A percentile compares a stretch with the other conserved stretches of the same genome.
phyloP scores from a whole-genome alignment of 805 yeast genomes.

The Candida taoyuanica region DNA sequence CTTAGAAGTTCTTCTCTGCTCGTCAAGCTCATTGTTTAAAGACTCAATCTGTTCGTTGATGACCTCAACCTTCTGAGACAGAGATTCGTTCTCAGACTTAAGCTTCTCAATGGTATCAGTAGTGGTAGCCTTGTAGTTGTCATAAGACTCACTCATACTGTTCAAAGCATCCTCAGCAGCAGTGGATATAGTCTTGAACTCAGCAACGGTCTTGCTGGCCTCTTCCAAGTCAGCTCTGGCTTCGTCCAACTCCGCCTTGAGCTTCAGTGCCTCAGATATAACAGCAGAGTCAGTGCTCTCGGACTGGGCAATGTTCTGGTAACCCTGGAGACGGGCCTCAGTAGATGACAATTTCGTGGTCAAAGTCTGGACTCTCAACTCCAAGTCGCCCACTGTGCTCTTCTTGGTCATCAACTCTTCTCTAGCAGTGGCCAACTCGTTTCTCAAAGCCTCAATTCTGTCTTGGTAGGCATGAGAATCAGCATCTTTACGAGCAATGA shows the following conservation, averaged over 20 bases:
- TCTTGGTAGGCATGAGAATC: slow-evolving; percentile 54
- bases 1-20: slow-evolving; percentile 26
- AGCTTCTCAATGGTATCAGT: slow-evolving; percentile 16
- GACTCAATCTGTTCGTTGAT: slow-evolving; percentile 29
- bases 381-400: slow-evolving; percentile 35
- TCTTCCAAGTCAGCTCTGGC: slow-evolving; percentile 51
- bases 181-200: slow-evolving; percentile 56
- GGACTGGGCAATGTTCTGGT: slow-evolving; percentile 25
- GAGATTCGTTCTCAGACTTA: slow-evolving; percentile 19
- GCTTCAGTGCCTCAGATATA: slow-evolving; percentile 28
- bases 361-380: slow-evolving; percentile 33
- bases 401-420: slow-evolving; percentile 41
- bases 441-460: slow-evolving; percentile 51
- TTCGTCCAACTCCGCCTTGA: slow-evolving; percentile 38
- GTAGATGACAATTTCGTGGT: slow-evolving; percentile 28
- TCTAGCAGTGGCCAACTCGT: slow-evolving; percentile 38
- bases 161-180: slow-evolving; percentile 64
- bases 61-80: slow-evolving; percentile 21
- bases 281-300: slow-evolving; percentile 25
- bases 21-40: slow-evolving; percentile 29
- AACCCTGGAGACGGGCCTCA: slow-evolving; percentile 29
- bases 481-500: slow-evolving; percentile 50
- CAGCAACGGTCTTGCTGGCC: slow-evolving; percentile 54
- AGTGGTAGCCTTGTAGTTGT: slow-evolving; percentile 33
- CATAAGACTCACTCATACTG: slow-evolving; percentile 51